Conservation (phyloP, 148 eudicot species). For the Mesembryanthemum crystallinum region DNA sequence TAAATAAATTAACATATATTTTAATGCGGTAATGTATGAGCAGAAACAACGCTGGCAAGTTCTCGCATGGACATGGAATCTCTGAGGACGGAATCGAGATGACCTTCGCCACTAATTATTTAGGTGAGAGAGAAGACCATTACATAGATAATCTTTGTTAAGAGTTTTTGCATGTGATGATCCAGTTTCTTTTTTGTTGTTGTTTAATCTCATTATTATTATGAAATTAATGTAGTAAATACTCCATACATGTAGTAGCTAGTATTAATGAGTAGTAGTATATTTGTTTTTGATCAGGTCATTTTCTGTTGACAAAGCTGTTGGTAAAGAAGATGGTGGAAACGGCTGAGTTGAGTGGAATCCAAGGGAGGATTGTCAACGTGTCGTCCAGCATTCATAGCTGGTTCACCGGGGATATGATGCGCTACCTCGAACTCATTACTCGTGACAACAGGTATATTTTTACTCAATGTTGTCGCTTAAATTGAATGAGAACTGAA, state of each 20-base stretch:
- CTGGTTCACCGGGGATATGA: slow-evolving; percentile 74
- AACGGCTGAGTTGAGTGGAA: slow-evolving; percentile 56
- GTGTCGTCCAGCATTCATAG: slow-evolving; percentile 72
- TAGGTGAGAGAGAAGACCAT: slow-evolving; percentile 55
- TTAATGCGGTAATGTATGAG: not conserved
- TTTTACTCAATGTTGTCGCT: too few species aligned
- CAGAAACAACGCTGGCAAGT: slow-evolving; percentile 96
- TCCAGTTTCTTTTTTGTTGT: not conserved
- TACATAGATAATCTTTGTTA: too few species aligned
- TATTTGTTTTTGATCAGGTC: too few species aligned
- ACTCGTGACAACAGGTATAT: slow-evolving; percentile 54
- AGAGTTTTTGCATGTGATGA: slow-evolving; percentile 11
- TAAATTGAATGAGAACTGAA: too few species aligned
- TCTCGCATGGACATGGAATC: slow-evolving; percentile 66
- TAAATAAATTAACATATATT: not conserved
- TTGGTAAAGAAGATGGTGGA: slow-evolving; percentile 65
- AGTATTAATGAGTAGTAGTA: too few species aligned
- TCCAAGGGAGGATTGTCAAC: slow-evolving; percentile 83
- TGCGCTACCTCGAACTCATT: slow-evolving; percentile 48
- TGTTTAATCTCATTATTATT: not conserved
- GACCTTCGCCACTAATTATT: slow-evolving; percentile 92
- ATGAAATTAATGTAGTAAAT: not conserved
- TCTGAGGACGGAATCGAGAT: slow-evolving; percentile 86
- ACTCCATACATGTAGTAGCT: too few species aligned
- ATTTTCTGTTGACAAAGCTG: slow-evolving; percentile 44